These are phyloP conservation scores for Penicillium dipodomyicola DNA, from an alignment of 495 filamentous ascomycete genomes.

Conservation along the genomic window DNA sequence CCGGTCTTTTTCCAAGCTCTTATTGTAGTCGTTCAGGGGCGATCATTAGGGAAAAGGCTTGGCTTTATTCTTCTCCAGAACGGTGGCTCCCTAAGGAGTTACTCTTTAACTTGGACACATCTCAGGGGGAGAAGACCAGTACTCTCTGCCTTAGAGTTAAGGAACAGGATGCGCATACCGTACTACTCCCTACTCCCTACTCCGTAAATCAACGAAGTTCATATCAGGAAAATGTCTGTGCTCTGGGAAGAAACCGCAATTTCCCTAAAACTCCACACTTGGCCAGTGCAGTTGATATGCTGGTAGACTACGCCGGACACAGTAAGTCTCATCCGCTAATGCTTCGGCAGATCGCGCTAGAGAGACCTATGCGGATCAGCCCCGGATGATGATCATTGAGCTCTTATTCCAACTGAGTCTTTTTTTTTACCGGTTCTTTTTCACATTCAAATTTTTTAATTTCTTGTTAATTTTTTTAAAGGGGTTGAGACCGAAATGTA, in stretches of 20 bases:
- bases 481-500: not conserved
- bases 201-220: not conserved
- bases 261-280: constrained; percentile 11
- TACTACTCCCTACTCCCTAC: too few species aligned
- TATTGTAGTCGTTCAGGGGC: not conserved
- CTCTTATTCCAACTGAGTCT: not conserved
- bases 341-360: constrained; percentile 29
- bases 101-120: not conserved
- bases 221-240: constrained; percentile 5
- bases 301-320: constrained; percentile 23
- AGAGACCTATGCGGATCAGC: constrained; percentile 13
- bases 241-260: constrained; percentile 7
- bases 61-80: not conserved
- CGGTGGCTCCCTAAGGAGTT: not conserved
- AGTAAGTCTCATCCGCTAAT: constrained; percentile 30
- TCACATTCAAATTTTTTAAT: not conserved
- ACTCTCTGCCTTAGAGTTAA: not conserved
- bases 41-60: constrained; percentile 1
- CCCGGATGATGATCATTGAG: constrained; percentile 14
- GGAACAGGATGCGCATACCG: not conserved
- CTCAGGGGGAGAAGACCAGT: not conserved
- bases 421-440: too few species aligned
- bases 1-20: constrained; percentile 3
- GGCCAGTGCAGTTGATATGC: constrained; percentile 20
- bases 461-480: not conserved